Base-by-base conservation (phyloP, 169 alveolate genomes). In the Cryptosporidium viatorum region DNA sequence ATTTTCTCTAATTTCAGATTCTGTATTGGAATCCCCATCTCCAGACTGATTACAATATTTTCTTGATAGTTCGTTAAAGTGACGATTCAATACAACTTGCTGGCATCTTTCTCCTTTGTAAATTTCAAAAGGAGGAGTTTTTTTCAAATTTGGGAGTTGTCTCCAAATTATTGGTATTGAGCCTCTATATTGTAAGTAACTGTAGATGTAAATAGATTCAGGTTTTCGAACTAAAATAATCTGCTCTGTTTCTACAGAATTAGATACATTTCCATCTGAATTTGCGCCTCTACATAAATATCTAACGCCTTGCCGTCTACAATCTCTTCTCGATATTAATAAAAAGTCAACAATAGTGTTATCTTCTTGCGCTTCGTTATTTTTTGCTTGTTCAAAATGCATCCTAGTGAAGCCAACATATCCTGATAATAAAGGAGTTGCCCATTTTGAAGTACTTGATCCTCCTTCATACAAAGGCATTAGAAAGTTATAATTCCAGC, bases 211-310 rank as follows among this genome's bases (percentile, higher is more conserved):
- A 29, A 85, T 85, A 3, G 93, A 80, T 50, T 93, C 91, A 33
- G 92, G 86, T 18, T 75, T 71, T 68, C 95, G 94, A n/a, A 91
- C 93, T 8, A 95, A 86, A n/a, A 97, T 74, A 35, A 97, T 95
- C 93, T 96, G 96, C 86, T 98, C 99, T 4, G 99, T 96, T 91
- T 97, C 99, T 6, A 97, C 99, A 68, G 95, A 97, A 93, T 98
- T 98, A 0, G 99, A 96, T 31, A 93, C 94, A 69, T 93, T 92
- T 0, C 97, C 97, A 4, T 91, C 91, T 12, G 93, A 69, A 85
- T 97, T 98, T 12, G 97, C 94, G 2, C 99, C 99, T 84, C 99
- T 93, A 37, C 96, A 92, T 45, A 95, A 91, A 84, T 97, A 98
- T 70, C 99, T 91, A 35, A 98, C 96, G 37, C 99, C 99, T 39